Conservation (phyloP, 306 rosid genomes). For the Castanea mollissima region DNA sequence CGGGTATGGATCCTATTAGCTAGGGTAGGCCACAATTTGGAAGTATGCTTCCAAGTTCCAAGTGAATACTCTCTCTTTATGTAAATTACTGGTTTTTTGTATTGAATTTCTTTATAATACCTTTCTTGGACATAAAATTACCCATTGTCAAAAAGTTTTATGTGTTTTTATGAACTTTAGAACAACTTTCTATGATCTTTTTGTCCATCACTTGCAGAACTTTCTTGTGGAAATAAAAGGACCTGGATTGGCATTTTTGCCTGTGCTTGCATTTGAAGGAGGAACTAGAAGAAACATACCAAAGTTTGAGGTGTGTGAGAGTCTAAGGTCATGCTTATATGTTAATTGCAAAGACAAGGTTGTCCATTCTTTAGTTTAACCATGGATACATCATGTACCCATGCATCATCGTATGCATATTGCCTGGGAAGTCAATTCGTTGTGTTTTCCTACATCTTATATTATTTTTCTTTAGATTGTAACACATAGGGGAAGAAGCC, state of each 20-base stretch:
- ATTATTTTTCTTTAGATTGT: neutral
- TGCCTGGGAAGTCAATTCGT: neutral
- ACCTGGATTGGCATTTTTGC: conserved; percentile 73
- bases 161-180: neutral
- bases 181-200: neutral
- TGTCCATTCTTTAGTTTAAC: too few relatives aligned
- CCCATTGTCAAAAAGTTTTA: neutral
- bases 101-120: neutral
- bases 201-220: conserved; percentile 45
- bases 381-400: too few relatives aligned
- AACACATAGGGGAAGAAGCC: neutral
- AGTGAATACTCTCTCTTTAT: neutral
- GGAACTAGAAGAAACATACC: conserved; percentile 98
- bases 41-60: neutral
- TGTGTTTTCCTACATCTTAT: neutral
- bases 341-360: too few relatives aligned
- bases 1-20: too few relatives aligned
- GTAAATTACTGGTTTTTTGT: neutral
- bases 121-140: neutral
- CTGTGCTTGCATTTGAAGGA: conserved; percentile 97
- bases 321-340: too few relatives aligned
- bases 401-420: neutral
- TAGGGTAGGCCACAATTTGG: too few relatives aligned
- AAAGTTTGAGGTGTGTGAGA: conserved; percentile 65
- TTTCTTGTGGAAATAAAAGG: conserved; percentile 93